phyloP scores from a whole-genome alignment of 495 filamentous ascomycete genomes.

The Acidomyces sp. region DNA sequence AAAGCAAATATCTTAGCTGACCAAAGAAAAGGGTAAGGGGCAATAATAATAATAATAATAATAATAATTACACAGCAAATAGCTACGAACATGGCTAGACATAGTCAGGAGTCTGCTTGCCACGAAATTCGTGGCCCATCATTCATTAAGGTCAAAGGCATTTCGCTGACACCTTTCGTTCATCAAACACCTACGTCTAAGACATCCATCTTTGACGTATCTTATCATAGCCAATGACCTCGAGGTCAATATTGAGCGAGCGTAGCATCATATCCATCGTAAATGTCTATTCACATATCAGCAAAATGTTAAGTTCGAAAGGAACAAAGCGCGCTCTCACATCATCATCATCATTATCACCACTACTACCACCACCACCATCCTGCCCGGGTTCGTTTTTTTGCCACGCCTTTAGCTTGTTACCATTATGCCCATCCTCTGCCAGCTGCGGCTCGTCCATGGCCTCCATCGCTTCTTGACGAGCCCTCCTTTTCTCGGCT shows the following conservation, averaged over 20 bases:
- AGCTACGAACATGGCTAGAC: too few species aligned
- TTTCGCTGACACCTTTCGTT: too few species aligned
- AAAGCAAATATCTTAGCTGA: too few species aligned
- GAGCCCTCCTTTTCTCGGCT: constrained; percentile 14
- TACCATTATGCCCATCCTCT: constrained; percentile 6
- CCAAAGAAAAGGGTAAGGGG: too few species aligned
- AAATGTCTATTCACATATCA: constrained; percentile 30
- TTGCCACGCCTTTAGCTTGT: constrained; percentile 13
- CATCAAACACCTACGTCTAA: too few species aligned
- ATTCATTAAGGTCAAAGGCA: too few species aligned
- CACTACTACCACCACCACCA: too few species aligned
- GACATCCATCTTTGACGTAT: constrained; percentile 43
- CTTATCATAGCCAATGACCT: constrained; percentile 50
- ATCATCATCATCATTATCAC: constrained; percentile 32
- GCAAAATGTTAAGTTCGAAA: neutral
- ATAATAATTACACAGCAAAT: too few species aligned
- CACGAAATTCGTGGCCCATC: too few species aligned
- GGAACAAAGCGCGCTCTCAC: constrained; percentile 18
- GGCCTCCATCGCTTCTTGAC: constrained; percentile 14
- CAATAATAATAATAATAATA: too few species aligned
- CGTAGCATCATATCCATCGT: constrained; percentile 63
- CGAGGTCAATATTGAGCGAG: constrained; percentile 50
- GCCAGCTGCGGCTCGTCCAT: constrained; percentile 5
- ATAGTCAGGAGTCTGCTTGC: too few species aligned
- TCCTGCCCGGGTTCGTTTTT: too few species aligned